Evolutionary conservation across 306 rosid species (phyloP).

Genomic region (Vachellia pachyceras): DNA sequence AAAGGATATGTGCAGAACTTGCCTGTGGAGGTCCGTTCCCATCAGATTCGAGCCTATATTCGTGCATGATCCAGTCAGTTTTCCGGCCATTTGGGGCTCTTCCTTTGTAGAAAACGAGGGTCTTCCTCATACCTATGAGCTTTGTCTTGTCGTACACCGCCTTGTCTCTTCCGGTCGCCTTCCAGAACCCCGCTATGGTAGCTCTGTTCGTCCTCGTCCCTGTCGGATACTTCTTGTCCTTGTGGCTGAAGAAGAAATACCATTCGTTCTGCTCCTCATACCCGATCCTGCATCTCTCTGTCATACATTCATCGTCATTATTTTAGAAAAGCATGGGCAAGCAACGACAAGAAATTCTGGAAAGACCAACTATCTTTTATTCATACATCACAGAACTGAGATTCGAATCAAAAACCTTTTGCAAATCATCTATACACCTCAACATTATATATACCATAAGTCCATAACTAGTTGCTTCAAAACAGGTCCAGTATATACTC

Average conservation of each 20-base stretch:
- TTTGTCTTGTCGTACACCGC: background rate
- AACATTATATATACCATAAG: background rate
- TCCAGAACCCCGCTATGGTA: conserved; percentile 26
- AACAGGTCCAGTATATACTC: background rate
- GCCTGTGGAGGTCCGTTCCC: conserved; percentile 23
- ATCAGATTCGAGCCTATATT: conserved; percentile 31
- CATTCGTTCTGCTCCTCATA: conserved; percentile 21
- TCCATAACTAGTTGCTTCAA: background rate
- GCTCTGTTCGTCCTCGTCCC: conserved; percentile 34
- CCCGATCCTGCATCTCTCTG: conserved; percentile 26
- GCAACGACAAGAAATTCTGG: background rate
- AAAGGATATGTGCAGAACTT: background rate
- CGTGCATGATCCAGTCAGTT: conserved; percentile 32
- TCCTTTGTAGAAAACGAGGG: conserved; percentile 36
- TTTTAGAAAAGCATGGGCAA: background rate
- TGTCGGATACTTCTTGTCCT: conserved; percentile 30
- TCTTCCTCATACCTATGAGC: conserved; percentile 28
- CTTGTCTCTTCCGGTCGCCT: conserved; percentile 33
- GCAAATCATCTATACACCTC: background rate
- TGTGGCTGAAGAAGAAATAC: conserved; percentile 36
- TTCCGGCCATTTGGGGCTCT: conserved; percentile 31
- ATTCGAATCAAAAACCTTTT: background rate
- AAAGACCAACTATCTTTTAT: background rate
- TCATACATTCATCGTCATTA: background rate
- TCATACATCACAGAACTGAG: background rate